Percentiles rank a stretch among this genome's conserved stretches.
Conservation (phyloP, 2,329 filamentous ascomycete species). For the Diatrype stigma region DNA sequence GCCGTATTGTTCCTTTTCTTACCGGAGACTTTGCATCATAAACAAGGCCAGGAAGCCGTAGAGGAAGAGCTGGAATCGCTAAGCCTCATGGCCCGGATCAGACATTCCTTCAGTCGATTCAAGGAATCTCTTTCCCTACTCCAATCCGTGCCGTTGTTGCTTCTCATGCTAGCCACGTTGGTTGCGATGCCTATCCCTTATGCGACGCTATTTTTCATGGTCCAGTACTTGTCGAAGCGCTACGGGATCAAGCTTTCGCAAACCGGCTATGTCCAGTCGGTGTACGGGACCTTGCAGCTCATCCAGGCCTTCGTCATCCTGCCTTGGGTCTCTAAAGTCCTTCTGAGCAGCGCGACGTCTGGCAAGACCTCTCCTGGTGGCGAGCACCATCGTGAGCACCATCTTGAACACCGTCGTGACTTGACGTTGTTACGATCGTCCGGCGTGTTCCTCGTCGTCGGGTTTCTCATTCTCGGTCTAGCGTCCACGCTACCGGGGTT, state of each 20-base stretch:
- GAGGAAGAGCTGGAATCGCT: background rate
- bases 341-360: conserved; percentile 17
- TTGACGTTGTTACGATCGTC: conserved; percentile 23
- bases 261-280: conserved; percentile 28
- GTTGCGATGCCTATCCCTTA: conserved; percentile 13
- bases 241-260: conserved; percentile 23
- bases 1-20: conserved; percentile 20
- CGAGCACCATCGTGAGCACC: conserved; percentile 22
- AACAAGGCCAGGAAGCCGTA: background rate
- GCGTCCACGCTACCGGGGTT: conserved; percentile 22
- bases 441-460: conserved; percentile 17
- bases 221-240: conserved; percentile 28
- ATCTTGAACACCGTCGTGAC: conserved; percentile 24
- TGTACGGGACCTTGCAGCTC: conserved; percentile 23
- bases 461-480: conserved; percentile 19
- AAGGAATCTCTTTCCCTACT: conserved; percentile 24
- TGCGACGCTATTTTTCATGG: conserved; percentile 21
- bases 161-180: conserved; percentile 17
- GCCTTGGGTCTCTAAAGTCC: conserved; percentile 18
- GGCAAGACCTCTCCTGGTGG: conserved; percentile 12
- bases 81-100: conserved; percentile 8
- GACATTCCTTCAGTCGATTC: conserved; percentile 13
- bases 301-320: conserved; percentile 23
- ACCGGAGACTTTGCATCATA: conserved; percentile 22
- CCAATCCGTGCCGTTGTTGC: conserved; percentile 18